Evolutionary conservation across 257 asterid species (phyloP), one percentile per base, ranked within the genome.

Genomic region (Primulina eburnea): DNA sequence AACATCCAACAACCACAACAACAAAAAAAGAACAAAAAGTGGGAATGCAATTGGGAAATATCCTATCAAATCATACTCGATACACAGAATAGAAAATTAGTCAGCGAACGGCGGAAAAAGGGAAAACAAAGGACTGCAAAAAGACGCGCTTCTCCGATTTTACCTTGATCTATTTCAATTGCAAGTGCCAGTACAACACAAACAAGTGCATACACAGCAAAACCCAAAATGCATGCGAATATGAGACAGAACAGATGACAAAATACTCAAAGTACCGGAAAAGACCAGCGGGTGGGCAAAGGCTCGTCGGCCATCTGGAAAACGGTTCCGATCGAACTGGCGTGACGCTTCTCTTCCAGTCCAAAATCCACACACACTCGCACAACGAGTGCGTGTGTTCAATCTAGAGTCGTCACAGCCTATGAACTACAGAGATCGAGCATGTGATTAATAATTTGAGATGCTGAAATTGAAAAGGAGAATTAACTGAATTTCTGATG

Each of bases 201-300:
- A 32, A 32, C 34, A 32, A 32, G 0, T 32, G 6, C 34, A 32
- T 3, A 32, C 34, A 32, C 34, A 68, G 52, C 16, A 40, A 40
- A 37, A 64, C 30, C 52, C 52, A 40, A 40, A 72, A 72, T 72
- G 67, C 69, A 75, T 20, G 14, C 60, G 29, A 60, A 55, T n/a
- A 35, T 32, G 40, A 20, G 32, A 8, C n/a, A 64, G 18, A 73
- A 4, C 73, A 55, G 70, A 67, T 71, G 8, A 43, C 65, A 14
- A 21, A 17, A 59, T 68, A 64, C 61, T 29, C 10, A 60, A 53
- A 72, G 65, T 66, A 88, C 98, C 95, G 82, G 89, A 78, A 92
- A 90, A 24, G 97, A 85, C 98, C 95, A 92, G 78, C 98, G 98
- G 66, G 98, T 90, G 61, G 85, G 88, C 80, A 88, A 32, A 78